Evolutionary conservation across 1,139 yeast species (phyloP).

Genomic region (Candida sojae): DNA sequence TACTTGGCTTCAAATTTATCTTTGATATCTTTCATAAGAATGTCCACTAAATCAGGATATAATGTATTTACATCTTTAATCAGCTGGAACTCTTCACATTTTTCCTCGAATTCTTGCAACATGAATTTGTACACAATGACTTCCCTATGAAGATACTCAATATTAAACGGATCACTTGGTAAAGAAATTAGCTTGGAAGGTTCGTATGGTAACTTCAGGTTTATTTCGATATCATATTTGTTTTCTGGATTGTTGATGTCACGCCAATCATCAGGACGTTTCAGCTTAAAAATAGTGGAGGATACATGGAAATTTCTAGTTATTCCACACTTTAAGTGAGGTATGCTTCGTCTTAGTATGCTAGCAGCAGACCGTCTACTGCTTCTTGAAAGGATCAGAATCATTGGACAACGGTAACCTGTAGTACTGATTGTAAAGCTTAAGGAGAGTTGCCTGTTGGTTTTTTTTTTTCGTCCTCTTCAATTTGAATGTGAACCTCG

Average conservation of each 20-base stretch:
- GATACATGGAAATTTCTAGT: slow-evolving; percentile 9
- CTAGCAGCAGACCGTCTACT: slow-evolving; percentile 4
- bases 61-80: not conserved
- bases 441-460: no score
- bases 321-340: slow-evolving; percentile 3
- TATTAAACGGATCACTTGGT: slow-evolving; percentile 11
- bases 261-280: not conserved
- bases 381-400: slow-evolving; percentile 1
- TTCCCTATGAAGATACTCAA: slow-evolving; percentile 8
- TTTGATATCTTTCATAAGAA: slow-evolving; percentile 8
- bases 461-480: not conserved
- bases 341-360: slow-evolving; percentile 4
- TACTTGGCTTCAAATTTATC: slow-evolving; percentile 6
- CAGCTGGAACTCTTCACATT: slow-evolving; percentile 8
- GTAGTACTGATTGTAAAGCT: no score
- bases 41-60: slow-evolving; percentile 4
- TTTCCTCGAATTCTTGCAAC: slow-evolving; percentile 10
- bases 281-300: not conserved
- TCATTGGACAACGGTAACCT: not conserved
- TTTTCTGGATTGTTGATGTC: not conserved
- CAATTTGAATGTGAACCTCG: not conserved
- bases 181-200: not conserved
- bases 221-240: not conserved
- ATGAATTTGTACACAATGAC: slow-evolving; percentile 9
- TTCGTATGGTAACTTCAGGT: no score